Evolutionary conservation across 2,329 filamentous ascomycete genomes (phyloP).

Genomic region (Teratosphaeriaceae sp.): DNA sequence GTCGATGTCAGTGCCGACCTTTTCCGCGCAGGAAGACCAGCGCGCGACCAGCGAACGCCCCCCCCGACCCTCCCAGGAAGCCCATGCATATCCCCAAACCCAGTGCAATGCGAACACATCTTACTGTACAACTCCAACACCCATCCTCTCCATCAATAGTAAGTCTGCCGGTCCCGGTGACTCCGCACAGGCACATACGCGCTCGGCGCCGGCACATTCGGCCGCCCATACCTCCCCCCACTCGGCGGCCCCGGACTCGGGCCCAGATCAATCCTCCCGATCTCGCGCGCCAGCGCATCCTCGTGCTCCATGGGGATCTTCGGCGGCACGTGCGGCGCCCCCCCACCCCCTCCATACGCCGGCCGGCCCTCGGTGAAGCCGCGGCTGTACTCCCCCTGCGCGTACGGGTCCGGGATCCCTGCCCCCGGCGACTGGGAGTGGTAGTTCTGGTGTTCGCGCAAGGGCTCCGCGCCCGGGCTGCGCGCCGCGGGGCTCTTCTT

Average conservation of each 20-base stretch:
- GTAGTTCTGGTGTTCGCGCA: slow-evolving; percentile 37
- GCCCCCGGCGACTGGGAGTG: slow-evolving; percentile 27
- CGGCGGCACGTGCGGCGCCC: slow-evolving; percentile 58
- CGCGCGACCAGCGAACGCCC: too few species aligned
- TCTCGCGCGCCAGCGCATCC: slow-evolving; percentile 61
- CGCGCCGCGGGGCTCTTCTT: slow-evolving; percentile 44
- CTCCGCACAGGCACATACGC: slow-evolving; percentile 26
- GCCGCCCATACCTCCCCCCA: slow-evolving; percentile 3
- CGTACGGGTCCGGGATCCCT: slow-evolving; percentile 41
- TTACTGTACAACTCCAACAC: neutral
- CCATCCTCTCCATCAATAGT: slow-evolving; percentile 15
- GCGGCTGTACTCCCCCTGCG: slow-evolving; percentile 42
- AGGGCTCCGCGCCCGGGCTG: slow-evolving; percentile 14
- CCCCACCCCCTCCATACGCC: slow-evolving; percentile 12
- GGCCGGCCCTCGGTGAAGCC: slow-evolving; percentile 28
- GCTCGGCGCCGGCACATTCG: slow-evolving; percentile 11
- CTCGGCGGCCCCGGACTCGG: neutral
- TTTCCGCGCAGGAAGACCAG: too few species aligned
- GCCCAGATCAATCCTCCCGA: slow-evolving; percentile 49
- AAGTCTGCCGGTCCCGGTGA: slow-evolving; percentile 25
- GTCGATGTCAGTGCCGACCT: too few species aligned
- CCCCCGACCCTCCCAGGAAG: too few species aligned
- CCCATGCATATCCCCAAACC: too few species aligned
- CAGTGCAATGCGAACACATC: neutral
- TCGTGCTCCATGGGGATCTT: slow-evolving; percentile 50